These are phyloP conservation scores for Poterioochromonas sp. DNA, from an alignment of 352 stramenopile genomes.

Conservation along the genomic window DNA sequence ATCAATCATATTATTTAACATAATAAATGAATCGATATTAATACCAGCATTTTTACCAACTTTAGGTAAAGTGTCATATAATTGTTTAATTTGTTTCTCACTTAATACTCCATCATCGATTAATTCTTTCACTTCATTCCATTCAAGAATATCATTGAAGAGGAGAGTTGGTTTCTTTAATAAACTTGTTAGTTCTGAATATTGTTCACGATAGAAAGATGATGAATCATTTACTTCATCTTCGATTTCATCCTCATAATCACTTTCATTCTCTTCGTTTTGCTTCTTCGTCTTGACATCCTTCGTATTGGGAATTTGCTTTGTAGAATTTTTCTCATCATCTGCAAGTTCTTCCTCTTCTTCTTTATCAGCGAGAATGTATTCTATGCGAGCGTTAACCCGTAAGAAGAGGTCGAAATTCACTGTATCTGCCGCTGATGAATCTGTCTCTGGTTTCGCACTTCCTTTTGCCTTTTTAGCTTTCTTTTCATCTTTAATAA, in stretches of 20 bases:
- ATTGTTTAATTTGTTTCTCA: not conserved
- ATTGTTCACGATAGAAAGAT: not conserved
- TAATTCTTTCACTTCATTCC: not conserved
- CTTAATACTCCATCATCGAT: not conserved
- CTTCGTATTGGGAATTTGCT: not conserved
- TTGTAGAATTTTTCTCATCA: not conserved
- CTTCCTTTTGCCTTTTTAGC: not conserved
- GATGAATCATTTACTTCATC: not conserved
- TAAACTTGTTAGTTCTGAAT: not conserved
- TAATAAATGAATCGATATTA: not conserved
- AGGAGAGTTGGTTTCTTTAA: too few relatives aligned
- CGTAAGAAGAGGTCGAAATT: not conserved
- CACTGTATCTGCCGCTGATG: not conserved
- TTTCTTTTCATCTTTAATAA: not conserved
- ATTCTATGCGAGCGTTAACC: not conserved
- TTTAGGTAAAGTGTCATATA: not conserved
- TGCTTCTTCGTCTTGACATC: not conserved
- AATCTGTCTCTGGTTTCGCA: not conserved
- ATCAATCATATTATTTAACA: not conserved
- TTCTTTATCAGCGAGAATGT: not conserved
- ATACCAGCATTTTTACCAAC: not conserved
- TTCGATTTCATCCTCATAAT: not conserved
- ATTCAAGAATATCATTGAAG: not conserved
- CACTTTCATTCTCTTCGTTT: not conserved
- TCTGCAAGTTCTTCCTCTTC: not conserved